These are phyloP conservation scores for Wickerhamomyces sp. DNA, from an alignment of 1,139 yeast genomes.

Conservation along the genomic window DNA sequence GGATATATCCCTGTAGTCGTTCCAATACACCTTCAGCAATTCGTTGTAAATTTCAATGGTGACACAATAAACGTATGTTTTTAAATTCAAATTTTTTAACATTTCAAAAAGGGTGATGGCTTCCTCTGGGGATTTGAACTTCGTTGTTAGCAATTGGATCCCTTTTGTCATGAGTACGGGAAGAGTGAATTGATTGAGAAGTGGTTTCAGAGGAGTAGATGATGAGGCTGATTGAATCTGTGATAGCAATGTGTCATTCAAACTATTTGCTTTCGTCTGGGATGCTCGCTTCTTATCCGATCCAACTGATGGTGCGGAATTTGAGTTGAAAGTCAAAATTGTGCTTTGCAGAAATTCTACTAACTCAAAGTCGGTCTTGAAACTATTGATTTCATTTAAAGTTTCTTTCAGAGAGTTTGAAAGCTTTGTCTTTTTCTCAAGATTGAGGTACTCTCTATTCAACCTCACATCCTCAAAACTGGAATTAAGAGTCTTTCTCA, in stretches of 20 bases:
- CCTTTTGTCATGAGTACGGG: constrained; percentile 20
- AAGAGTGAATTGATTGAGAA: constrained; percentile 39
- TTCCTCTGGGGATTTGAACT: constrained; percentile 31
- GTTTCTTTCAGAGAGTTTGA: not conserved
- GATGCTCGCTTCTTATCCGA: not conserved
- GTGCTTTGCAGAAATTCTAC: constrained; percentile 1
- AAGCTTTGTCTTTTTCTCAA: constrained; percentile 2
- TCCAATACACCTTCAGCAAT: constrained; percentile 34
- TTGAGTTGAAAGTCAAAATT: not conserved
- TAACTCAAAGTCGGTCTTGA: constrained; percentile 3
- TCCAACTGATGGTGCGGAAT: not conserved
- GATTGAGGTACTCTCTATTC: not conserved
- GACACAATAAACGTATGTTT: constrained; percentile 34
- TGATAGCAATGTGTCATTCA: constrained; percentile 1
- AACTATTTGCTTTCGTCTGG: constrained; percentile 1
- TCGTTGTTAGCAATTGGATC: constrained; percentile 21
- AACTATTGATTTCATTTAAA: not conserved
- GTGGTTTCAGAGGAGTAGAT: constrained; percentile 59
- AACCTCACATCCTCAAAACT: not conserved
- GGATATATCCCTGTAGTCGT: constrained; percentile 32
- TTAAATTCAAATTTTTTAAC: constrained; percentile 30
- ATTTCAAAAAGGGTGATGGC: constrained; percentile 35
- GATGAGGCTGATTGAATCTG: not conserved
- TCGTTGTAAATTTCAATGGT: constrained; percentile 36
- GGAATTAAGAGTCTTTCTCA: not conserved